A percentile compares a stretch with the other conserved stretches of the same genome.
Conservation (phyloP, 2,329 filamentous ascomycete species). For the Raffaelea ambrosiae region DNA sequence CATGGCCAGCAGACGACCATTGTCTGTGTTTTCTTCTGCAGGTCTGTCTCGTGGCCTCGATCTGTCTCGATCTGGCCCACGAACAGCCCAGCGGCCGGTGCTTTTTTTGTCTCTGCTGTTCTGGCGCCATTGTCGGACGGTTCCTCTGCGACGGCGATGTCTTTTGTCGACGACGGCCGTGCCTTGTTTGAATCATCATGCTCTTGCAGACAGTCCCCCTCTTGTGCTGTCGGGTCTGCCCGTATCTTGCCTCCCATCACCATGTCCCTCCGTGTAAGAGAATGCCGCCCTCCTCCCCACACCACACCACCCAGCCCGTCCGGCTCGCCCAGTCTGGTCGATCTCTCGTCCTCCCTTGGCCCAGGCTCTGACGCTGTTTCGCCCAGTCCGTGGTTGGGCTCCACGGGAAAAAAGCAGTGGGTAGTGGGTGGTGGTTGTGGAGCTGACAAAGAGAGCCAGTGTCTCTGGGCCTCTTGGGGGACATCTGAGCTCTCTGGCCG, state of each 20-base stretch:
- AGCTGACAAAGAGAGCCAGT: too few relatives aligned
- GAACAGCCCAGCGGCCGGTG: slow-evolving; percentile 2
- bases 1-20: too few relatives aligned
- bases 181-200: too few relatives aligned
- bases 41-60: too few relatives aligned
- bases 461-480: too few relatives aligned
- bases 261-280: too few relatives aligned
- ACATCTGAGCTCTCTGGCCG: not conserved
- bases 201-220: too few relatives aligned
- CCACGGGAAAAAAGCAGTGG: not conserved
- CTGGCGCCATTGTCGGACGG: not conserved
- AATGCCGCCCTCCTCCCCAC: not conserved
- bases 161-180: too few relatives aligned
- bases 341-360: slow-evolving; percentile 21
- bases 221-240: too few relatives aligned
- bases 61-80: slow-evolving; percentile 1
- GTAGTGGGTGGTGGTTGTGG: too few relatives aligned
- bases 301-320: not conserved
- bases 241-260: too few relatives aligned
- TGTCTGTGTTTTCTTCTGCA: slow-evolving; percentile 8
- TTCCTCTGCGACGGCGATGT: slow-evolving; percentile 19
- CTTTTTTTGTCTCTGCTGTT: not conserved
- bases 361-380: slow-evolving; percentile 35
- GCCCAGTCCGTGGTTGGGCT: slow-evolving; percentile 31
- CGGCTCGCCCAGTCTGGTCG: slow-evolving; percentile 22